Evolutionary conservation across 78 protist genomes (phyloP).

Genomic region (Dictyostelium citrinum): DNA sequence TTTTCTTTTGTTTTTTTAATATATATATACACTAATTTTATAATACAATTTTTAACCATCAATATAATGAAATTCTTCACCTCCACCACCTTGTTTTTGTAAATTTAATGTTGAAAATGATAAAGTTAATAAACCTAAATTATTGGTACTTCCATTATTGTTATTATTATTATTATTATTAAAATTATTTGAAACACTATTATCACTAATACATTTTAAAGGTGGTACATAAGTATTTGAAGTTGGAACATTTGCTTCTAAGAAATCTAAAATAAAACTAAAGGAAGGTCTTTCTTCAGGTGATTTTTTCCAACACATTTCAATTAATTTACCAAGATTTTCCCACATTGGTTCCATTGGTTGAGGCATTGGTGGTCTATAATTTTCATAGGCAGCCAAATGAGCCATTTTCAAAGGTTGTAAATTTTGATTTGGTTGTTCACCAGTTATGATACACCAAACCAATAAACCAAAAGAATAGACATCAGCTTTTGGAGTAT

Average conservation of each 20-base stretch:
- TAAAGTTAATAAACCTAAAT: not conserved
- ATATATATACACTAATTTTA: not conserved
- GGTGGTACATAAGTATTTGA: not conserved
- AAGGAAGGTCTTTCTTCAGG: conserved; percentile 69
- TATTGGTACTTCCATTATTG: not conserved
- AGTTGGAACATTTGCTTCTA: conserved; percentile 39
- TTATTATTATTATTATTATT: not conserved
- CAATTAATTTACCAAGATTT: not conserved
- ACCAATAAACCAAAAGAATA: conserved; percentile 61
- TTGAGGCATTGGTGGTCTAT: conserved; percentile 55
- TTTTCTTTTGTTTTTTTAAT: not conserved
- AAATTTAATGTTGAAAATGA: not conserved
- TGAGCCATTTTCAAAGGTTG: conserved; percentile 74
- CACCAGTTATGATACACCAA: conserved; percentile 63
- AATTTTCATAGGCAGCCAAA: conserved; percentile 62
- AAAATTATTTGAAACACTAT: not conserved
- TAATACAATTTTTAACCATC: not conserved
- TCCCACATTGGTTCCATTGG: conserved; percentile 15
- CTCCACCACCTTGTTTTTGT: not conserved
- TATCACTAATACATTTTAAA: not conserved
- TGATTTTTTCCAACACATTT: conserved; percentile 64
- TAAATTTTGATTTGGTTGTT: conserved; percentile 41
- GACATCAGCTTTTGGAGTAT: conserved; percentile 78
- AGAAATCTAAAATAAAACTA: conserved; percentile 45
- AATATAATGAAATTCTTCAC: conserved; percentile 19